phyloP scores from a whole-genome alignment of 2,329 filamentous ascomycete species.

The Pyricularia sp. region DNA sequence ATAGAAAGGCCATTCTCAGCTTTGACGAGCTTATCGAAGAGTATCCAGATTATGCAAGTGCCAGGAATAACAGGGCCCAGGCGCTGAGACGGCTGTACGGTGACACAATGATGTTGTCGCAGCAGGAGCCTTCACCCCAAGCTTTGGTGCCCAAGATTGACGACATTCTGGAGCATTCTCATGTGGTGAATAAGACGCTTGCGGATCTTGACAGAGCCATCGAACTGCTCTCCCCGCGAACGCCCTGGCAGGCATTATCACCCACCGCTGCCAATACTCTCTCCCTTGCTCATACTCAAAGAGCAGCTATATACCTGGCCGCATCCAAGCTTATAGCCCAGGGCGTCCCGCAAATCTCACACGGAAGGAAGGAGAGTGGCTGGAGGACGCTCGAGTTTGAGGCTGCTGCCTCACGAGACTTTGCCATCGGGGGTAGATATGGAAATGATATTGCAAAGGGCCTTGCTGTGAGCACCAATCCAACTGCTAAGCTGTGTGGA shows the following conservation, averaged over 20 bases:
- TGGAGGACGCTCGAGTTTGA: slow-evolving; percentile 47
- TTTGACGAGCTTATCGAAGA: slow-evolving; percentile 43
- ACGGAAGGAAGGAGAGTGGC: slow-evolving; percentile 25
- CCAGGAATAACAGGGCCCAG: slow-evolving; percentile 63
- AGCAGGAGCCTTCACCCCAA: slow-evolving; percentile 16
- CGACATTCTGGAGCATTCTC: slow-evolving; percentile 4
- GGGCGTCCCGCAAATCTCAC: slow-evolving; percentile 22
- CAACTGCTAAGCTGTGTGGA: slow-evolving; percentile 56
- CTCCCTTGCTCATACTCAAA: slow-evolving; percentile 58
- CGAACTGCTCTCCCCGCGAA: slow-evolving; percentile 40
- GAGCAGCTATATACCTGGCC: slow-evolving; percentile 49
- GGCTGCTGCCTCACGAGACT: slow-evolving; percentile 47
- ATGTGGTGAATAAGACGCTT: slow-evolving; percentile 16
- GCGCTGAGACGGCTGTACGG: slow-evolving; percentile 48
- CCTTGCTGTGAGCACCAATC: slow-evolving; percentile 51
- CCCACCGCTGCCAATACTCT: slow-evolving; percentile 52
- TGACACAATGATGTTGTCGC: slow-evolving; percentile 39
- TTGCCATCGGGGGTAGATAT: slow-evolving; percentile 50
- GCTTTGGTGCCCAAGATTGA: slow-evolving; percentile 24
- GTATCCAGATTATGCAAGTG: slow-evolving; percentile 56
- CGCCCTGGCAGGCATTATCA: slow-evolving; percentile 40
- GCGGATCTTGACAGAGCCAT: slow-evolving; percentile 47
- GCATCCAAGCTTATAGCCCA: slow-evolving; percentile 38
- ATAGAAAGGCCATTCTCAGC: slow-evolving; percentile 30
- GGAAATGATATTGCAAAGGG: slow-evolving; percentile 53